Evolutionary conservation across 2,329 filamentous ascomycete genomes (phyloP), one percentile per base, ranked within the genome.

Genomic region (Paecilomyces niveus): DNA sequence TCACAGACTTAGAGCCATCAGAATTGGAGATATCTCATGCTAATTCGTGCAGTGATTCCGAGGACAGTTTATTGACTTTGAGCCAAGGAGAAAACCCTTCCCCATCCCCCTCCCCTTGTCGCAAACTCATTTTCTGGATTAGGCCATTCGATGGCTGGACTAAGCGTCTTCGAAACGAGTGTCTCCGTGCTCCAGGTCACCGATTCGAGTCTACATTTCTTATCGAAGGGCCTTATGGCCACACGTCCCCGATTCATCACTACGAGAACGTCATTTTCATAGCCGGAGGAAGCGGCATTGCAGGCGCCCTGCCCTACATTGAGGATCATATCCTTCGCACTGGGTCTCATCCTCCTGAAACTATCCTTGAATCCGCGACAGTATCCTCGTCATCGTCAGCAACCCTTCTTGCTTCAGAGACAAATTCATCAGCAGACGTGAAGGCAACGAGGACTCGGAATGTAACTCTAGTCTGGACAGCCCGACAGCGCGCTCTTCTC

Each of bases 211-310:
- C 73, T 2, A 73, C 64, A 0, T 70, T 82, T 49, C 72, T 82
- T 2, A 64, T 82, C 9, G 80, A 83, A 66, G 80, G 81, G 0
- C 80, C 80, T 0, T 82, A 82, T 58, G 80, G 80, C 3, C 68
- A 76, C 31, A 66, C 67, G 3, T 69, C 73, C 5, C 74, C 76
- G 1, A 64, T 82, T 0, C 73, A 72, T 56, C 67, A 64, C 4
- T 82, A 77, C 62, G 72, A 86, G 58, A 83, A 85, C 6, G 68
- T 75, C 2, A 69, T 86, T 15, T 80, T 84, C 0, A 67, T 83
- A 8, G 81, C 73, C 3, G 68, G 67, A 26, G 68, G 69, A 6
- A 70, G 64, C 3, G 66, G 68, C 13, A 62, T 65, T 7, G 63
- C 65, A 73, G 81, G 57, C 73, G 86, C 62, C 71, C 83, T 58